Percentiles rank a stretch among this genome's conserved stretches.
These are phyloP conservation scores for Tilletia caries DNA, from an alignment of 1,284 basidiomycete genomes.

Conservation along the genomic window DNA sequence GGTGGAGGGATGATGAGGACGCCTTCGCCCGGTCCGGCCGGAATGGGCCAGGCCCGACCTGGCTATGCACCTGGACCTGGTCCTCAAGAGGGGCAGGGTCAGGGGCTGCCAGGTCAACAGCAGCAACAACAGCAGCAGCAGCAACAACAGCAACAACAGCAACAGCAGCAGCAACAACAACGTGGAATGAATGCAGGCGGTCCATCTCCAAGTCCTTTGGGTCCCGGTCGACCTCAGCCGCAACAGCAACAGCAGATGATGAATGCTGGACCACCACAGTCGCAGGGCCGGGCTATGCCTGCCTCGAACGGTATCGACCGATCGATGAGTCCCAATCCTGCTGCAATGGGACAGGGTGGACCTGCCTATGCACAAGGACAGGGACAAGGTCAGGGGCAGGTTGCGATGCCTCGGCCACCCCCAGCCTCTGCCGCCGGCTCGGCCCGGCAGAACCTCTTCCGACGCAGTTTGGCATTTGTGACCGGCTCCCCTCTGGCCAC, in stretches of 20 bases:
- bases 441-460: constrained; percentile 28
- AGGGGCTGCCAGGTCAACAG: background rate
- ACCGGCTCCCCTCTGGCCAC: constrained; percentile 14
- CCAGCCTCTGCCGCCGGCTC: background rate
- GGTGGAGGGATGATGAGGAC: too few species aligned
- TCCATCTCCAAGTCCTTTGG: background rate
- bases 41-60: too few species aligned
- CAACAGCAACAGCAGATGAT: constrained; percentile 6
- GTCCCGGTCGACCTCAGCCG: background rate
- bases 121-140: too few species aligned
- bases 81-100: background rate
- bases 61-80: background rate
- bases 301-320: background rate
- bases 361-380: too few species aligned
- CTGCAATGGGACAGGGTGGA: too few species aligned
- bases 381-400: background rate
- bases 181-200: background rate
- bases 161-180: too few species aligned
- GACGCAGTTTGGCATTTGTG: constrained; percentile 36
- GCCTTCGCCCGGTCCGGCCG: too few species aligned
- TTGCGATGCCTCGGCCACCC: background rate
- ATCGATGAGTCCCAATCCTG: too few species aligned
- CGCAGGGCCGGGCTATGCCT: background rate
- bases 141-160: too few species aligned
- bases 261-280: background rate